These are phyloP conservation scores for Aureobasidium lini DNA, from an alignment of 2,329 filamentous ascomycete species.

Conservation along the genomic window DNA sequence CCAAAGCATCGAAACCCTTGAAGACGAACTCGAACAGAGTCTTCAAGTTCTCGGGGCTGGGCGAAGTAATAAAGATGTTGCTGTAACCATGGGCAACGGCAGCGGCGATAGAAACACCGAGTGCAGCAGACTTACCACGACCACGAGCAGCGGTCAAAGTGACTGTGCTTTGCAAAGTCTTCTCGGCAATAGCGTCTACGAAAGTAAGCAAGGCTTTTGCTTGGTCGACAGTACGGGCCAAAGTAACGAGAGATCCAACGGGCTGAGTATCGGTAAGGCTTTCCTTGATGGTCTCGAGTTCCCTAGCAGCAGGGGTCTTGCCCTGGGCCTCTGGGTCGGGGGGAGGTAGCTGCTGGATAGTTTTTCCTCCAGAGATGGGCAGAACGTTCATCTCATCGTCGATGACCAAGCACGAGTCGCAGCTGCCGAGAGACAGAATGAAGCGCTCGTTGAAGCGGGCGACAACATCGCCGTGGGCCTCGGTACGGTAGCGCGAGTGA, in stretches of 20 bases:
- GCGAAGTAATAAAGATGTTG: conserved; percentile 98
- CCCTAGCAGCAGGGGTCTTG: conserved; percentile 60
- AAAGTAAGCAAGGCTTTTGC: conserved; percentile 96
- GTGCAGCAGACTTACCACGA: conserved; percentile 90
- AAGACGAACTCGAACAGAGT: conserved; percentile 97
- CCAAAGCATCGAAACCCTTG: conserved; percentile 92
- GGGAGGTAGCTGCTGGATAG: conserved; percentile 73
- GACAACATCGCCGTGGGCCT: conserved; percentile 90
- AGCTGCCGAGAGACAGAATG: conserved; percentile 89
- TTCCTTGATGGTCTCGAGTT: conserved; percentile 82
- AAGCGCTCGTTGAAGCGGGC: conserved; percentile 98
- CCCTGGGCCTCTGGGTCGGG: conserved; percentile 66
- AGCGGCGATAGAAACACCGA: conserved; percentile 89
- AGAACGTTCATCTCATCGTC: conserved; percentile 97
- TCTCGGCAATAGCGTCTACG: conserved; percentile 91
- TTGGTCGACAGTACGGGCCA: conserved; percentile 89
- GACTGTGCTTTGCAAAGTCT: conserved; percentile 88
- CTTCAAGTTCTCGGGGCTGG: conserved; percentile 96
- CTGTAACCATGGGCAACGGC: conserved; percentile 95
- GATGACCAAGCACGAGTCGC: conserved; percentile 87
- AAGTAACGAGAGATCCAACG: conserved; percentile 71
- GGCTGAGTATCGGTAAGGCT: conserved; percentile 77
- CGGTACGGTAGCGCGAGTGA: conserved; percentile 90
- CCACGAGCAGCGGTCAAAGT: conserved; percentile 89
- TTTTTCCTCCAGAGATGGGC: conserved; percentile 91